Conservation (phyloP, 345 rosid species). For the Mallotus nudiflorus region DNA sequence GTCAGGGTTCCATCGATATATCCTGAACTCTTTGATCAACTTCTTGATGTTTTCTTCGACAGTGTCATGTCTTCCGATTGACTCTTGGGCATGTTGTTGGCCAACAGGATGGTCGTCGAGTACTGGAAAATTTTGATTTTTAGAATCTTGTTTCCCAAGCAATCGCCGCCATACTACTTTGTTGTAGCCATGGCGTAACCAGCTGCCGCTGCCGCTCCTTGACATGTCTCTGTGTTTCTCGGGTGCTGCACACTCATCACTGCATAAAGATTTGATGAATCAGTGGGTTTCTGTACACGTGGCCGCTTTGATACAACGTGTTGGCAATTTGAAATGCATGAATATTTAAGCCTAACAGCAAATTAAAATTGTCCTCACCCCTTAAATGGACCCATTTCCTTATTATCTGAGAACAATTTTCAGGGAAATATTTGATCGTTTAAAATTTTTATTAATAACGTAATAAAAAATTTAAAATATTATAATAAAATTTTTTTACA, state of each 20-base stretch:
- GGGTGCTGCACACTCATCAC: too few relatives aligned
- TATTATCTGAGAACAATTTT: too few relatives aligned
- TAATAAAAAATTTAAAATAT: too few relatives aligned
- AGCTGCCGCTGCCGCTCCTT: slow-evolving; percentile 18
- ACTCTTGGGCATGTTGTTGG: slow-evolving; percentile 46
- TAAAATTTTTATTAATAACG: too few relatives aligned
- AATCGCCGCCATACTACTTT: slow-evolving; percentile 14
- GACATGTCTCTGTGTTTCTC: slow-evolving; percentile 20
- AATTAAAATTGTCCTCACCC: too few relatives aligned
- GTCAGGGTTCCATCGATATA: slow-evolving; percentile 64
- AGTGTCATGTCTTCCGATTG: slow-evolving; percentile 31
- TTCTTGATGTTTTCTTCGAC: slow-evolving; percentile 20
- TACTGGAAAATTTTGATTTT: slow-evolving; percentile 37
- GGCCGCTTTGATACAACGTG: slow-evolving; percentile 2
- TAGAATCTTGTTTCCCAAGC: slow-evolving; percentile 18
- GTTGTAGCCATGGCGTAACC: slow-evolving; percentile 29
- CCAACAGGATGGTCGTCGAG: slow-evolving; percentile 51
- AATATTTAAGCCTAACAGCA: too few relatives aligned
- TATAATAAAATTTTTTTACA: too few relatives aligned
- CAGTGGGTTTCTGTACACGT: background rate
- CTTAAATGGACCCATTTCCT: too few relatives aligned
- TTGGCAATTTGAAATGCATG: background rate
- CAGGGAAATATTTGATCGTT: too few relatives aligned
- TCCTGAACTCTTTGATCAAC: slow-evolving; percentile 57
- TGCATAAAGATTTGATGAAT: background rate